Conservation (phyloP, 139 green algal species). For the Pleodorina starrii region DNA sequence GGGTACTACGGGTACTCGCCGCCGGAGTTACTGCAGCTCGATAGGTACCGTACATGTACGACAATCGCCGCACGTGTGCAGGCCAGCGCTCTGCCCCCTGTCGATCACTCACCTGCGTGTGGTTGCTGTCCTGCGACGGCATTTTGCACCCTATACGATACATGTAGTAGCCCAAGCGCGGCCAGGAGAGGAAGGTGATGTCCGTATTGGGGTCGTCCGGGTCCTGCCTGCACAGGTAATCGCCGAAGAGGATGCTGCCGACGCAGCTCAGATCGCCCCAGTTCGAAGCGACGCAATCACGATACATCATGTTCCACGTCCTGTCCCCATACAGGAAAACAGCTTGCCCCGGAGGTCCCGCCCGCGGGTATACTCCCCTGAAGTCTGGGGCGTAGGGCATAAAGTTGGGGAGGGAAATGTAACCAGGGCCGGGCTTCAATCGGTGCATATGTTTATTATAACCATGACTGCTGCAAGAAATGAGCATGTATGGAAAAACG, state of each 20-base stretch:
- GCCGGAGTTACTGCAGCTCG: no score
- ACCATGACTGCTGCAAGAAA: no score
- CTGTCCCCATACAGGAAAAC: not conserved
- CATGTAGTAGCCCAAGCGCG: not conserved
- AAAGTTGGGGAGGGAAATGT: no score
- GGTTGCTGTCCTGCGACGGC: not conserved
- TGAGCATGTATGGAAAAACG: not conserved
- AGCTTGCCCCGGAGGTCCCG: slow-evolving; percentile 4
- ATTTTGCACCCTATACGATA: slow-evolving; percentile 14
- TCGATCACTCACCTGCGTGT: slow-evolving; percentile 25
- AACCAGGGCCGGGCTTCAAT: no score
- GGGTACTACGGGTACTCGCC: no score
- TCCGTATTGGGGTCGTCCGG: not conserved
- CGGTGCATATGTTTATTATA: no score
- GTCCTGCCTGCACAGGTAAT: slow-evolving; percentile 32
- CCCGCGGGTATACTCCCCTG: not conserved
- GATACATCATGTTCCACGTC: not conserved
- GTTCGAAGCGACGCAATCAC: not conserved
- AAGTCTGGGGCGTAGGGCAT: no score
- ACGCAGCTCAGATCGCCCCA: slow-evolving; percentile 24
- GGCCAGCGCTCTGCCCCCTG: no score
- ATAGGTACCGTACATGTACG: not conserved
- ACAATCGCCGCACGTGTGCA: not conserved
- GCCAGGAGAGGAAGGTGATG: not conserved
- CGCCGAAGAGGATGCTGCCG: slow-evolving; percentile 23